phyloP scores from a whole-genome alignment of 23 red algal species.

The Gracilariopsis chorda region DNA sequence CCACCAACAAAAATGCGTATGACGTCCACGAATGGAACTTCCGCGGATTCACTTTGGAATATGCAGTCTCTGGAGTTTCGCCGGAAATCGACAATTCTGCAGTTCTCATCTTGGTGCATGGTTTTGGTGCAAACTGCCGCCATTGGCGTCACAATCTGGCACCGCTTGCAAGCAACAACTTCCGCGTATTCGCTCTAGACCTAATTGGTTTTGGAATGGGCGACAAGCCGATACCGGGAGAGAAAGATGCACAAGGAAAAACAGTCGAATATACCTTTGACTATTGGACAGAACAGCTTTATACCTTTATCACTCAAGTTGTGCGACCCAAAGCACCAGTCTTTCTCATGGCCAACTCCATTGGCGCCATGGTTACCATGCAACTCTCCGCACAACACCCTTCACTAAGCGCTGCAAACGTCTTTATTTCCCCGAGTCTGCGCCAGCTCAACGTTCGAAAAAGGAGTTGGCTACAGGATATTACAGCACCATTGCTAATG shows the following conservation, averaged over 20 bases:
- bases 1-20: neutral
- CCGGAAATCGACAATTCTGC: neutral
- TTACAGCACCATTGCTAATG: slow-evolving; percentile 73
- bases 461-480: slow-evolving; percentile 61
- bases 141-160: slow-evolving; percentile 83
- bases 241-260: slow-evolving; percentile 2
- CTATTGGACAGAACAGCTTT: slow-evolving; percentile 81
- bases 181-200: slow-evolving; percentile 73
- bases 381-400: slow-evolving; percentile 64
- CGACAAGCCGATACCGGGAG: slow-evolving; percentile 69
- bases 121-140: slow-evolving; percentile 86
- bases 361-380: slow-evolving; percentile 85
- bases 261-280: slow-evolving; percentile 83
- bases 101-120: slow-evolving; percentile 84
- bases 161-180: slow-evolving; percentile 40
- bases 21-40: slow-evolving; percentile 19
- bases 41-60: slow-evolving; percentile 7
- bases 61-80: slow-evolving; percentile 9
- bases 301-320: slow-evolving; percentile 55
- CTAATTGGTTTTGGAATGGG: slow-evolving; percentile 94
- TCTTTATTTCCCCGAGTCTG: slow-evolving; percentile 80
- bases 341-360: slow-evolving; percentile 86
- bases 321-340: slow-evolving; percentile 31
- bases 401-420: slow-evolving; percentile 24
- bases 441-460: slow-evolving; percentile 86